These are phyloP conservation scores for Phalaenopsis hybrid DNA, from an alignment of 116 monocot genomes.

Conservation along the genomic window DNA sequence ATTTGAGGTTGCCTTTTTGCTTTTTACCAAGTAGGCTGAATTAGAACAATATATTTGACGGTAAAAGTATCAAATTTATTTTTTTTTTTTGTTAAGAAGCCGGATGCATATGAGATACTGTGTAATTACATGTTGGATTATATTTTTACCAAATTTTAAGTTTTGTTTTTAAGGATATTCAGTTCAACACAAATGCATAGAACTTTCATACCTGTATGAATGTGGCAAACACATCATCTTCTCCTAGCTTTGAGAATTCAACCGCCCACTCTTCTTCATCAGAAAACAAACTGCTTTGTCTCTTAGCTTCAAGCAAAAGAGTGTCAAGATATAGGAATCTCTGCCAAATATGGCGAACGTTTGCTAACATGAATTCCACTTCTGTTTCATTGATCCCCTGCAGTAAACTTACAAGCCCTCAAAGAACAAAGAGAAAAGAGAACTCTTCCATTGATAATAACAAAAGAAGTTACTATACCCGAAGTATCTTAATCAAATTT, in stretches of 20 bases:
- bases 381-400: slow-evolving; percentile 66
- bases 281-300: slow-evolving; percentile 57
- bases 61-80: background rate
- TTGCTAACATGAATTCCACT: slow-evolving; percentile 73
- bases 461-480: slow-evolving; percentile 24
- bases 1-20: background rate
- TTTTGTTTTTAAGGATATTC: background rate
- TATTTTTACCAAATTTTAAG: no score
- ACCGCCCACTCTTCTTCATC: slow-evolving; percentile 59
- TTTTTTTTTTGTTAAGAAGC: background rate
- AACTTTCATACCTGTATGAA: slow-evolving; percentile 63
- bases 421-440: background rate
- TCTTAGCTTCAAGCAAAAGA: slow-evolving; percentile 73
- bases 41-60: background rate
- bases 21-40: background rate
- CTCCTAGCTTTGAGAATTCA: slow-evolving; percentile 63
- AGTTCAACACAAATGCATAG: background rate
- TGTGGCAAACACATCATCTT: slow-evolving; percentile 84
- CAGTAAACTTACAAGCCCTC: slow-evolving; percentile 1
- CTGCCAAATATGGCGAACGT: slow-evolving; percentile 65
- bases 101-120: no score
- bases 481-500: slow-evolving; percentile 61
- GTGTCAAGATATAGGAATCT: slow-evolving; percentile 84
- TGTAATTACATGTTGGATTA: no score
- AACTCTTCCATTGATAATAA: background rate